Base-by-base conservation (phyloP, 2,329 filamentous ascomycete species). In the Colletotrichum eremochloae region DNA sequence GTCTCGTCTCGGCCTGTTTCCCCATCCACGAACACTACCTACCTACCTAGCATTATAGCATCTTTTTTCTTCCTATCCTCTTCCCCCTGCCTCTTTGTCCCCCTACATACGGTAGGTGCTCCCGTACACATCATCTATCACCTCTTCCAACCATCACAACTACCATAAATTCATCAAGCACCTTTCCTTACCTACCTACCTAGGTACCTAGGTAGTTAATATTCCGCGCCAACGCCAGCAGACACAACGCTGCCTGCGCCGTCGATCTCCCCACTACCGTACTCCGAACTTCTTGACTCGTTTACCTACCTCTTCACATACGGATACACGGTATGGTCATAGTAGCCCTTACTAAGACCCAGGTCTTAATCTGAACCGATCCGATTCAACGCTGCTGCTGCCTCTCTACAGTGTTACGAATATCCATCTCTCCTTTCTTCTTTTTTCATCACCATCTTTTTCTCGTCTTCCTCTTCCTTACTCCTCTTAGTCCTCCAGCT, bases 341-440 rank as follows among this genome's bases (percentile, higher is more conserved):
- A 48, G 57, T 4, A 33, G 33, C 14, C 20, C 20, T 63, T 50
- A 63, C 60, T 50, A 31, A 63, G 29, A 50, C 60, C 33, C 14
- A 8, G 14, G 42, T 12, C 33, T 50, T 33, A 44, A 24, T 24
- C 44, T 11, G 44, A 33, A 20, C 40, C 38, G 44, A 63, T 38
- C 57, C 40, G 29, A 67, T 31, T 46, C 52, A 52, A 67, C 63
- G 46, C 63, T 67, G 63, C 63, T 67, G 63, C 56, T 70, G 68
- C 55, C 55, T 67, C 68, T 52, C 20, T 20, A 11, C 1, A 44
- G 2, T 42, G 15, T 42, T 42, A 44, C 42, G 42, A 2, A 44
- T 44, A 20, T n/a, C 15, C 6, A 4, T 48, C 20, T n/a, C 14
- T 48, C n/a, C 9, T 18, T 48, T 48, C 44, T 46, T 24, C 20